These are phyloP conservation scores for Capsicum pubescens DNA, from an alignment of 257 asterid genomes.

Conservation along the genomic window DNA sequence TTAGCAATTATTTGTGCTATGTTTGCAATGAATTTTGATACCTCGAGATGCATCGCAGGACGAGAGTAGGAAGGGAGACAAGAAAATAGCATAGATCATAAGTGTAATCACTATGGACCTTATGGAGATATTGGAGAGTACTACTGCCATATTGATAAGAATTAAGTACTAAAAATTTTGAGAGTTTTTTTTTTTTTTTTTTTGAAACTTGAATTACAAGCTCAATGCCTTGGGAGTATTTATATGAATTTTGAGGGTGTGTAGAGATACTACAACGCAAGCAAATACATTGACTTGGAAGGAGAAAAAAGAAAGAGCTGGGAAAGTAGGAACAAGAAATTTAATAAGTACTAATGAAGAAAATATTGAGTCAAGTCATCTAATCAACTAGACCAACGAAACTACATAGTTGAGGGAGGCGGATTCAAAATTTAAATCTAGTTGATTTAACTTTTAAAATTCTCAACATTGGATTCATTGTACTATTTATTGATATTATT, in stretches of 20 bases:
- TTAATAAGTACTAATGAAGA: background rate
- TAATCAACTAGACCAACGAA: background rate
- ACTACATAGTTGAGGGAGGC: background rate
- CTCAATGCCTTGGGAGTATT: background rate
- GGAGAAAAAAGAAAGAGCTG: background rate
- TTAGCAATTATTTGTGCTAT: too few species aligned
- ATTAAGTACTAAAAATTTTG: background rate
- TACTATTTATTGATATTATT: too few species aligned
- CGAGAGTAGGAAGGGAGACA: slow-evolving; percentile 8
- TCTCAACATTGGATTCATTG: background rate
- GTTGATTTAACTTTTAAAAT: background rate
- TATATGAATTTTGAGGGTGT: slow-evolving; percentile 6
- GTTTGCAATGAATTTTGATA: background rate
- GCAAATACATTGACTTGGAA: background rate
- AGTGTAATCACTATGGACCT: slow-evolving; percentile 11
- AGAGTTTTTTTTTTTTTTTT: background rate
- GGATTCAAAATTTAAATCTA: background rate
- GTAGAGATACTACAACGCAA: background rate
- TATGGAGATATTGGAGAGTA: background rate
- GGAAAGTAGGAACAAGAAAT: background rate
- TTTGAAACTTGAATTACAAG: background rate
- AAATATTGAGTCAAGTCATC: background rate
- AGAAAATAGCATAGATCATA: slow-evolving; percentile 17
- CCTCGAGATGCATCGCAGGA: slow-evolving; percentile 21
- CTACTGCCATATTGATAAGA: background rate